These are phyloP conservation scores for Sarocladium strictum DNA, from an alignment of 2,329 filamentous ascomycete species.

Conservation along the genomic window DNA sequence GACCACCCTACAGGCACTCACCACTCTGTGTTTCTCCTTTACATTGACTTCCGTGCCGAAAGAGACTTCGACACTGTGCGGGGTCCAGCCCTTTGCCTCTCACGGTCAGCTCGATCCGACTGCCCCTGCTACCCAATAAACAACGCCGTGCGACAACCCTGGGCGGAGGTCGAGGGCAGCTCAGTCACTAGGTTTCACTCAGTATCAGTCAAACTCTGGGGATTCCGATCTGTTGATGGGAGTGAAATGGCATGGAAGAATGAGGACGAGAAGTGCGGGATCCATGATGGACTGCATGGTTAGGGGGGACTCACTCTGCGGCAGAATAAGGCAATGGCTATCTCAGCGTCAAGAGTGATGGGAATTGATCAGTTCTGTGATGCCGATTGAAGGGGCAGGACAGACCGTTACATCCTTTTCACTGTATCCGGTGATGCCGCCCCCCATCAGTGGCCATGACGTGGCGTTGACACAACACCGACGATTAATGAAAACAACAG, in stretches of 20 bases:
- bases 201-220: neutral
- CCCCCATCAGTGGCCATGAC: no score
- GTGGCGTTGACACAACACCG: no score
- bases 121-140: neutral
- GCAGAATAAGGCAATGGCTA: no score
- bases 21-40: neutral
- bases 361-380: no score
- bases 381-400: no score
- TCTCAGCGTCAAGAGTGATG: no score
- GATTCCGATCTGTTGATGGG: neutral
- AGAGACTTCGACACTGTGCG: constrained; percentile 9
- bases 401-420: no score
- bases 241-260: neutral
- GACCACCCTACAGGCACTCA: neutral
- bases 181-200: neutral
- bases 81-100: constrained; percentile 1
- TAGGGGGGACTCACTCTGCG: no score
- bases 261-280: no score
- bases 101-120: neutral
- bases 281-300: no score
- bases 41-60: neutral
- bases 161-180: neutral
- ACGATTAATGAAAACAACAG: no score
- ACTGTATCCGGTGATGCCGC: no score
- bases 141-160: neutral